Evolutionary conservation across 495 filamentous ascomycete genomes (phyloP).

Genomic region (Penicillium crystallinum): DNA sequence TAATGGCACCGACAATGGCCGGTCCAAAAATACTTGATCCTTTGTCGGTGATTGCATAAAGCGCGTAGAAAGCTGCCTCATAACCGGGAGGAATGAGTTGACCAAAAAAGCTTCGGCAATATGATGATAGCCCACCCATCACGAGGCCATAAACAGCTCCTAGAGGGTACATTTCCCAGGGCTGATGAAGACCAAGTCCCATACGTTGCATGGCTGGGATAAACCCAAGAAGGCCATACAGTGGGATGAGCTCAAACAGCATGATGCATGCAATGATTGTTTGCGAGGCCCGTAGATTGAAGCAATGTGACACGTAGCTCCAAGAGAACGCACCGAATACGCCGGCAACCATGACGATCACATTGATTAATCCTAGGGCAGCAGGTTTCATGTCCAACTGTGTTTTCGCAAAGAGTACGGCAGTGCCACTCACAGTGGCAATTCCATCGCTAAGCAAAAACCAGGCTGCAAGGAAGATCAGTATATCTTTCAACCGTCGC

Average conservation of each 20-base stretch:
- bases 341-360: conserved; percentile 78
- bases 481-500: conserved; percentile 73
- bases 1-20: conserved; percentile 87
- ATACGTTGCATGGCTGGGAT: conserved; percentile 70
- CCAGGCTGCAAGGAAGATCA: conserved; percentile 87
- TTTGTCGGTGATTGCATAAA: conserved; percentile 98
- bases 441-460: conserved; percentile 92
- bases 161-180: conserved; percentile 96
- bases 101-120: conserved; percentile 88
- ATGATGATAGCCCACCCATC: conserved; percentile 85
- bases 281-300: conserved; percentile 66
- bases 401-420: conserved; percentile 93
- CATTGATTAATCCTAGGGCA: conserved; percentile 86
- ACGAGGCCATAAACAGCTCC: conserved; percentile 90
- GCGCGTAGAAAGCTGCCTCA: conserved; percentile 92
- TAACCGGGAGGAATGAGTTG: conserved; percentile 90
- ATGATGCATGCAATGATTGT: conserved; percentile 88
- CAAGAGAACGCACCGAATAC: conserved; percentile 87
- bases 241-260: conserved; percentile 84
- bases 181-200: conserved; percentile 82
- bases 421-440: conserved; percentile 90
- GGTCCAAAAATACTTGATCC: conserved; percentile 92
- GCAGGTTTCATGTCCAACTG: conserved; percentile 83
- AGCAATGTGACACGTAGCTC: conserved; percentile 63
- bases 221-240: conserved; percentile 89